Percentiles rank a stretch among this genome's conserved stretches.
These are phyloP conservation scores for Solanum neorickii DNA, from an alignment of 257 asterid genomes.

Conservation along the genomic window DNA sequence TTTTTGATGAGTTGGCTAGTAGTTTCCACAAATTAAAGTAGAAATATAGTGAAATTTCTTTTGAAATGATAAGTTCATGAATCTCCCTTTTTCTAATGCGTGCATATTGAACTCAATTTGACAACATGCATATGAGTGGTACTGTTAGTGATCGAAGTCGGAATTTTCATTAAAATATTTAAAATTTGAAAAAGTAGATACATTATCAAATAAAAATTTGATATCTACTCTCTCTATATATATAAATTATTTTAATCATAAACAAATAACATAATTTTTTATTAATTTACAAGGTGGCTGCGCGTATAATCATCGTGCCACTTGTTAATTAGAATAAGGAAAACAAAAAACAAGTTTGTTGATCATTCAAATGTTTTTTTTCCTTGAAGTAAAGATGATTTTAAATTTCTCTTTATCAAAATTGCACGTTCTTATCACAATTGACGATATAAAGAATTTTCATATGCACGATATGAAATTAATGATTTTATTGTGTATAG, in stretches of 20 bases:
- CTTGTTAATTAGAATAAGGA: neutral
- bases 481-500: neutral
- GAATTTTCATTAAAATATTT: too few relatives aligned
- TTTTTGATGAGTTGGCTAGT: neutral
- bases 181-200: too few relatives aligned
- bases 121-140: neutral
- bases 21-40: neutral
- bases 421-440: neutral
- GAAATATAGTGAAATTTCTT: neutral
- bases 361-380: neutral
- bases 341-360: neutral
- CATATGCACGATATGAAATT: neutral
- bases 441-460: neutral
- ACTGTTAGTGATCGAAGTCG: accelerated
- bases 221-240: too few relatives aligned
- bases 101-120: neutral
- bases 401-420: neutral
- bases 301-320: neutral
- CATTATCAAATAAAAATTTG: too few relatives aligned
- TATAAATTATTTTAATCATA: too few relatives aligned
- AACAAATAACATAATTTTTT: too few relatives aligned
- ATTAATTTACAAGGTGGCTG: neutral
- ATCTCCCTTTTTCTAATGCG: neutral
- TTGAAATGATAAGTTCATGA: neutral
- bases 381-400: too few relatives aligned